Evolutionary conservation across 2,329 filamentous ascomycete species (phyloP).

Genomic region (Fusarium sp.): DNA sequence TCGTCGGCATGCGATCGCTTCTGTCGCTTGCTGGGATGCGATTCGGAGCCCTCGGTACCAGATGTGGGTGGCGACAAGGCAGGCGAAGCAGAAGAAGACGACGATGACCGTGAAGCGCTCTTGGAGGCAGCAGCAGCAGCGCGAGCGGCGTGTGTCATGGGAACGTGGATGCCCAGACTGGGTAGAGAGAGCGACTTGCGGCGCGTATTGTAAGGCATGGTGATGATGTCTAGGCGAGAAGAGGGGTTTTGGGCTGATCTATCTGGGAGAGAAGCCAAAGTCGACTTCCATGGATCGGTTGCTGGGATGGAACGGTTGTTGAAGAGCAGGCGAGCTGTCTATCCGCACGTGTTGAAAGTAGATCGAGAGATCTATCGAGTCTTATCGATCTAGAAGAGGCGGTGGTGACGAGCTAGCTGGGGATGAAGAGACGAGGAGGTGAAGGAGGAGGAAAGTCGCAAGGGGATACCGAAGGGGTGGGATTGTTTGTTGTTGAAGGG

Average conservation of each 20-base stretch:
- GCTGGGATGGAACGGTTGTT: constrained; percentile 17
- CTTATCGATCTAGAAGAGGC: constrained; percentile 32
- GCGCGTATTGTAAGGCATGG: constrained; percentile 95
- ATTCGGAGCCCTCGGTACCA: constrained; percentile 48
- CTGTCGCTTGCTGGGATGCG: constrained; percentile 71
- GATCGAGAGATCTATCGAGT: constrained; percentile 25
- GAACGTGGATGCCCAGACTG: constrained; percentile 91
- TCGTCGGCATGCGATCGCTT: constrained; percentile 87
- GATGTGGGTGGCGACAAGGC: constrained; percentile 49
- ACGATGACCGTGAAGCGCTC: constrained; percentile 47
- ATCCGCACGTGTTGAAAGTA: constrained; percentile 28
- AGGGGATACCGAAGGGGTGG: constrained; percentile 34
- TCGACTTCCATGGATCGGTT: constrained; percentile 34
- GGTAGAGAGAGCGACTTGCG: constrained; percentile 95
- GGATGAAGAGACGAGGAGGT: constrained; percentile 4
- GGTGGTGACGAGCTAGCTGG: constrained; percentile 19
- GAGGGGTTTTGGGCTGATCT: constrained; percentile 16
- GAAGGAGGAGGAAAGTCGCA: constrained; percentile 23
- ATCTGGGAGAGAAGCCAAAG: constrained; percentile 23
- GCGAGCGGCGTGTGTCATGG: constrained; percentile 73
- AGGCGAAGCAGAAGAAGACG: constrained; percentile 44
- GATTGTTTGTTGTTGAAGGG: constrained; percentile 41
- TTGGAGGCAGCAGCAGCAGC: constrained; percentile 62
- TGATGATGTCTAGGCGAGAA: constrained; percentile 24
- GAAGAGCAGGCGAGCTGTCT: constrained; percentile 28